Evolutionary conservation across 768 basidiomycete species (phyloP), one percentile per base, ranked within the genome.

Genomic region (Russula foetens): DNA sequence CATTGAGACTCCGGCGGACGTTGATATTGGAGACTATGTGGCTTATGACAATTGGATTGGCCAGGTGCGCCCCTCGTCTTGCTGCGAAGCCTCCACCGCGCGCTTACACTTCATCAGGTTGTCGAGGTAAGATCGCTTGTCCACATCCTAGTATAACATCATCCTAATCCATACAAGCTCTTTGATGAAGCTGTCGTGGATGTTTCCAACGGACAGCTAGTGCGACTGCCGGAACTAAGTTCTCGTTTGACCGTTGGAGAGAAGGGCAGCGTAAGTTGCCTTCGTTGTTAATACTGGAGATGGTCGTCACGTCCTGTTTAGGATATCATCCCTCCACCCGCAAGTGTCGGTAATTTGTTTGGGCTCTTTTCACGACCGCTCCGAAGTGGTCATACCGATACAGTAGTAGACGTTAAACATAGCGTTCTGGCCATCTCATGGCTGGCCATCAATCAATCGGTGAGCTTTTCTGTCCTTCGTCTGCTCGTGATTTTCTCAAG

Each of bases 391-490:
- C 69, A 68, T 15, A 72, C 74, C 15, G 88, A 89, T 60, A 85
- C 83, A 1, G 86, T 92, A 29, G 75, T 93, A 38, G 79, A 81
- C 24, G 80, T 92, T 28, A 83, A 80, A 63, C 91, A 90, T 59
- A 88, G 83, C 17, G 85, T 88, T 43, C 81, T 92, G 62, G 90
- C 88, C 15, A 75, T 96, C 48, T 81, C 85, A 50, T 96, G 93
- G 93, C 77, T 93, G 5, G 93, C 91, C 21, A 75, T 96, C 55
- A 93, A 92, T 63, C 93, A 96, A 76, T 79, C 81, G 55, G 92
- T 91, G 68, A 56, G 84, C 69, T 31, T 15, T 4, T 4, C 35
- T 39, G 17, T 39, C 54, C 49, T 45, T 24, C 26, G 2, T 12
- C 9, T 45, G 54, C 43, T 56, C 5, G 45, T n/a, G 31, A 28